These are phyloP conservation scores for Starmerella floris DNA, from an alignment of 805 yeast genomes.

Conservation along the genomic window DNA sequence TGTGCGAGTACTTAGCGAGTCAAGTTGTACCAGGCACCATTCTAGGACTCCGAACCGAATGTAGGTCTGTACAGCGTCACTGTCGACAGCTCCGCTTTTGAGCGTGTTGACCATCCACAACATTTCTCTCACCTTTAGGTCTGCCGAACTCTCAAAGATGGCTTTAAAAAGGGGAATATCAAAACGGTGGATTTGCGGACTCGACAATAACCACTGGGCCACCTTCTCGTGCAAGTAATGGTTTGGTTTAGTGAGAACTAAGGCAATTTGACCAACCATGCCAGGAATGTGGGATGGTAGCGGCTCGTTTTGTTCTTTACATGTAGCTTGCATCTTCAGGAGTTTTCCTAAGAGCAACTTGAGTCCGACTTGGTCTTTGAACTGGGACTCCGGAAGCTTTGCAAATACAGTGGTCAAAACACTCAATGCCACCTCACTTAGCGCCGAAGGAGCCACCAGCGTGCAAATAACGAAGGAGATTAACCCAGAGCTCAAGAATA, in stretches of 20 bases:
- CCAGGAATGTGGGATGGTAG: conserved; percentile 35
- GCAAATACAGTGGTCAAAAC: conserved; percentile 5
- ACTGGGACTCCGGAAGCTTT: conserved; percentile 9
- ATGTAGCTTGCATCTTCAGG: conserved; percentile 1
- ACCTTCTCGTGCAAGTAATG: conserved; percentile 63
- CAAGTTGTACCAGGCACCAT: conserved; percentile 39
- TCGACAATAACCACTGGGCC: conserved; percentile 48
- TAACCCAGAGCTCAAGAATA: conserved; percentile 27
- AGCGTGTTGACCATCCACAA: conserved; percentile 52
- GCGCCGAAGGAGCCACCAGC: background rate
- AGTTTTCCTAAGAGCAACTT: conserved; percentile 17
- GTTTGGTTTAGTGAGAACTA: conserved; percentile 52
- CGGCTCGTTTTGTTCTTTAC: background rate
- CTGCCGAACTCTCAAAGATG: conserved; percentile 21
- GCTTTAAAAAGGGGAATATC: conserved; percentile 34
- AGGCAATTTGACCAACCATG: conserved; percentile 42
- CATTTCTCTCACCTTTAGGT: conserved; percentile 39
- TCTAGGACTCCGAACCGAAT: conserved; percentile 49
- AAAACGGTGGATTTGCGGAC: conserved; percentile 33
- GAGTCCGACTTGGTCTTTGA: conserved; percentile 19
- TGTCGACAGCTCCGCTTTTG: conserved; percentile 34
- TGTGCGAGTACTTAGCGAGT: conserved; percentile 8
- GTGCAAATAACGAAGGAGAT: conserved; percentile 13
- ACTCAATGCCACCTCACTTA: conserved; percentile 4
- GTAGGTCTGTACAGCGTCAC: conserved; percentile 42